Percentiles rank a stretch among this genome's conserved stretches.
phyloP scores from a whole-genome alignment of 2,329 filamentous ascomycete species.

The Colletotrichum australisinense region DNA sequence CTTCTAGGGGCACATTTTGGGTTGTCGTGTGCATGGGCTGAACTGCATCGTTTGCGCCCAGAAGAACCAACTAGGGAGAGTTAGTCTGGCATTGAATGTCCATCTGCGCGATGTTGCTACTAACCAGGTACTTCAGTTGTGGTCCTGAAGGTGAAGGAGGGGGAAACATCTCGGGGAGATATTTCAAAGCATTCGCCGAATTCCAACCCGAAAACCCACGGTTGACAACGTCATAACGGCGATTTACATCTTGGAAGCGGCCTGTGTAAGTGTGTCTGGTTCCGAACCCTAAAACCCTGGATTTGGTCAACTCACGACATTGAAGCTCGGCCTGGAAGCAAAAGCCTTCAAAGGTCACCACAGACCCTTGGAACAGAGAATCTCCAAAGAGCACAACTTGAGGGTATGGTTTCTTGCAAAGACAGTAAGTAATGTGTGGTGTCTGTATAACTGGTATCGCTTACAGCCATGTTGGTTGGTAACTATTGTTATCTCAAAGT shows the following conservation, averaged over 20 bases:
- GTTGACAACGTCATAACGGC: slow-evolving; percentile 88
- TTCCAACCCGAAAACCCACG: slow-evolving; percentile 89
- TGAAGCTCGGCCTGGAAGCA: slow-evolving; percentile 80
- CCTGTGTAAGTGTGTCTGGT: slow-evolving; percentile 9
- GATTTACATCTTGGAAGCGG: slow-evolving; percentile 70
- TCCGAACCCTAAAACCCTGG: slow-evolving; percentile 65
- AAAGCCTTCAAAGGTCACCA: slow-evolving; percentile 73
- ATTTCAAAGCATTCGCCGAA: slow-evolving; percentile 74
- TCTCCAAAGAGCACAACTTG: slow-evolving; percentile 88
- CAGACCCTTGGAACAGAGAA: slow-evolving; percentile 81
- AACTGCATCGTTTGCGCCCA: slow-evolving; percentile 88
- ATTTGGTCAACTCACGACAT: slow-evolving; percentile 61
- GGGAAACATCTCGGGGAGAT: slow-evolving; percentile 75
- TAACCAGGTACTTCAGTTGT: slow-evolving; percentile 75
- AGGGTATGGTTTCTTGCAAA: slow-evolving; percentile 58
- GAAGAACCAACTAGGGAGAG: slow-evolving; percentile 66
- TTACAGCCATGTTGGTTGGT: background rate
- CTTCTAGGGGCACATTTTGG: slow-evolving; percentile 83
- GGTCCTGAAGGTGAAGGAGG: slow-evolving; percentile 66
- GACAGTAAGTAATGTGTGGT: background rate
- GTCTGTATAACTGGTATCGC: background rate
- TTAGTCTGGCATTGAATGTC: background rate
- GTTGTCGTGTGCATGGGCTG: slow-evolving; percentile 69
- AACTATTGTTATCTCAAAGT: background rate
- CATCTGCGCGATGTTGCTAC: slow-evolving; percentile 35